These are phyloP conservation scores for Lachancea lanzarotensis DNA, from an alignment of 805 yeast species.

Conservation along the genomic window DNA sequence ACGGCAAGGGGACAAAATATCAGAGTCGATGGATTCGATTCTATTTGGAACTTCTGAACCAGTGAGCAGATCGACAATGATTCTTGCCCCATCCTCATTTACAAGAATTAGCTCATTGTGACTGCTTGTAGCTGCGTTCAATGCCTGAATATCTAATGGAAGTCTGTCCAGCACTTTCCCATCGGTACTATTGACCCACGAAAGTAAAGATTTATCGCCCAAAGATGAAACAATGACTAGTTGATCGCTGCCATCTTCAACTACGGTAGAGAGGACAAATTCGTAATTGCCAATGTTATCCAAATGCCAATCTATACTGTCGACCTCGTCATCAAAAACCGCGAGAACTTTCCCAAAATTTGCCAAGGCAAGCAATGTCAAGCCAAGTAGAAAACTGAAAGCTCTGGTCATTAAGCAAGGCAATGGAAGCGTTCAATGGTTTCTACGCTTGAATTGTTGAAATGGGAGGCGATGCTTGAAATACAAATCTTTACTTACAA, in stretches of 20 bases:
- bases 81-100: not conserved
- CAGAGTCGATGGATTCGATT: conserved; percentile 5
- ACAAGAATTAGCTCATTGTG: conserved; percentile 13
- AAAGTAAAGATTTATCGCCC: conserved; percentile 22
- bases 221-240: conserved; percentile 27
- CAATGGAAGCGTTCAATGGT: not conserved
- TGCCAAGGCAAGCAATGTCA: not conserved
- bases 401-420: not conserved
- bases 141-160: conserved; percentile 16
- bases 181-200: conserved; percentile 31
- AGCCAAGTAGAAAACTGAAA: not conserved
- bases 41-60: conserved; percentile 17
- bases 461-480: not conserved
- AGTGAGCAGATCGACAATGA: conserved; percentile 12
- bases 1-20: conserved; percentile 12
- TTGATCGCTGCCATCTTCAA: conserved; percentile 10
- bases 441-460: not conserved
- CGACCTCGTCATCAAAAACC: conserved; percentile 47
- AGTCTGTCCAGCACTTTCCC: conserved; percentile 34
- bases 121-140: conserved; percentile 12
- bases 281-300: conserved; percentile 39
- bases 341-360: conserved; percentile 19
- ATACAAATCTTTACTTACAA: not conserved
- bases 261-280: conserved; percentile 14
- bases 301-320: conserved; percentile 48